Evolutionary conservation across 331 rosid species (phyloP).

Genomic region (Rhamnella rubrinervis): DNA sequence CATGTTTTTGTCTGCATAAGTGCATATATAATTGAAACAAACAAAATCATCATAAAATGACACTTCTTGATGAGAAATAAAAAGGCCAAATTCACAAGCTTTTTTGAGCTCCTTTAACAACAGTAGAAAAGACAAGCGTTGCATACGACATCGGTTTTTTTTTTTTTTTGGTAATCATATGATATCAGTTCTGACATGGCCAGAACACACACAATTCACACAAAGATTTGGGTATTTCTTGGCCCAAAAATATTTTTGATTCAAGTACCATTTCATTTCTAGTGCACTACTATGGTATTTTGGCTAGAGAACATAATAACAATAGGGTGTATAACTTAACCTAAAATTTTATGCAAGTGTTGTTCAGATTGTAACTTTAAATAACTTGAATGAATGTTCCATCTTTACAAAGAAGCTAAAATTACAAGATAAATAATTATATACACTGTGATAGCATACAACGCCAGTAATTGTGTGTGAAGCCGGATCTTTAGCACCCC

Average conservation of each 20-base stretch:
- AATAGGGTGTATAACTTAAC: too few relatives aligned
- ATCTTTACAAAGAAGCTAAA: conserved; percentile 51
- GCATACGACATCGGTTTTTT: too few relatives aligned
- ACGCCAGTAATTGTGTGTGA: conserved; percentile 37
- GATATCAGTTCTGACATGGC: neutral
- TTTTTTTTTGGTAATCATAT: too few relatives aligned
- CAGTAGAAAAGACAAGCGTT: too few relatives aligned
- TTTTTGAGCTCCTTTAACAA: too few relatives aligned
- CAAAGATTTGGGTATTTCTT: conserved; percentile 22
- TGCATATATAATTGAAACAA: too few relatives aligned
- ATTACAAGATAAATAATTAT: conserved; percentile 52
- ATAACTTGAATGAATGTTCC: conserved; percentile 23
- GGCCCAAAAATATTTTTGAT: conserved; percentile 27
- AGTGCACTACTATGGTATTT: too few relatives aligned
- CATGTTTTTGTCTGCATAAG: too few relatives aligned
- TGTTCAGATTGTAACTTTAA: conserved; percentile 28
- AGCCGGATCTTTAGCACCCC: conserved; percentile 30
- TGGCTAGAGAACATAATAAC: too few relatives aligned
- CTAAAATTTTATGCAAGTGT: too few relatives aligned
- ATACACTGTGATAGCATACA: conserved; percentile 57
- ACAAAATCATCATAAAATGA: neutral
- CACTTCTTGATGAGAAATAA: neutral
- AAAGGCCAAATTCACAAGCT: neutral
- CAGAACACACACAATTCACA: conserved; percentile 20
- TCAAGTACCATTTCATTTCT: too few relatives aligned